Evolutionary conservation across 2,329 filamentous ascomycete genomes (phyloP).

Genomic region (Talaromyces pinophilus): DNA sequence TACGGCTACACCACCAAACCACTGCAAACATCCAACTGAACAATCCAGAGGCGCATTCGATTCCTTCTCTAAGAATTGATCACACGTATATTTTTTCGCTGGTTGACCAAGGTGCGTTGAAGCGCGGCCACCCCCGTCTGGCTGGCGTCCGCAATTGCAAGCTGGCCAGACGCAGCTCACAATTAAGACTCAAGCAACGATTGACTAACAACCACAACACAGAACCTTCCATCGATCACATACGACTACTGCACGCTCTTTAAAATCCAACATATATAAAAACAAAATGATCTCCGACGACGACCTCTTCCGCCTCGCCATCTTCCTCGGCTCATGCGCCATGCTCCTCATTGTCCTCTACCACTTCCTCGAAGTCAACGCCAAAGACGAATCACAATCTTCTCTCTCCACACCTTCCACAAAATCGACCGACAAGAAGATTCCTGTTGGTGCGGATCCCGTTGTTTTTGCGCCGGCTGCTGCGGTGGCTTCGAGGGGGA

Average conservation of each 20-base stretch:
- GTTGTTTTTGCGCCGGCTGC: constrained; percentile 20
- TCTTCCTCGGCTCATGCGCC: constrained; percentile 85
- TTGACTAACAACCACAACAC: not conserved
- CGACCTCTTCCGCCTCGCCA: constrained; percentile 85
- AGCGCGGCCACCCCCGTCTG: not conserved
- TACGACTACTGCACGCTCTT: not conserved
- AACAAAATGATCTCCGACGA: constrained; percentile 86
- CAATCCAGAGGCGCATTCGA: not conserved
- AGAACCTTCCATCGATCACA: not conserved
- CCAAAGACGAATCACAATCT: constrained; percentile 52
- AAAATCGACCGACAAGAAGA: constrained; percentile 20
- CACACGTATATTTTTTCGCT: not conserved
- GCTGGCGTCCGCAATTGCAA: constrained; percentile 17
- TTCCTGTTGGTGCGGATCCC: constrained; percentile 18
- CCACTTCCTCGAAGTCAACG: constrained; percentile 94
- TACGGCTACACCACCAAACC: not conserved
- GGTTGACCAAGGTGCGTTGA: not conserved
- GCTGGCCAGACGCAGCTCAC: constrained; percentile 19
- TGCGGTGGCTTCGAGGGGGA: constrained; percentile 18
- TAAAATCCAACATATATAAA: not conserved
- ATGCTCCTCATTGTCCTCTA: constrained; percentile 94
- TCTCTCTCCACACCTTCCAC: constrained; percentile 1
- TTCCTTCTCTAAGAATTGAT: not conserved
- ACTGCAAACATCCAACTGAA: not conserved
- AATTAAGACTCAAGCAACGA: not conserved